A percentile compares a stretch with the other conserved stretches of the same genome.
These are phyloP conservation scores for Aeschynomene evenia DNA, from an alignment of 306 rosid species.

Conservation along the genomic window DNA sequence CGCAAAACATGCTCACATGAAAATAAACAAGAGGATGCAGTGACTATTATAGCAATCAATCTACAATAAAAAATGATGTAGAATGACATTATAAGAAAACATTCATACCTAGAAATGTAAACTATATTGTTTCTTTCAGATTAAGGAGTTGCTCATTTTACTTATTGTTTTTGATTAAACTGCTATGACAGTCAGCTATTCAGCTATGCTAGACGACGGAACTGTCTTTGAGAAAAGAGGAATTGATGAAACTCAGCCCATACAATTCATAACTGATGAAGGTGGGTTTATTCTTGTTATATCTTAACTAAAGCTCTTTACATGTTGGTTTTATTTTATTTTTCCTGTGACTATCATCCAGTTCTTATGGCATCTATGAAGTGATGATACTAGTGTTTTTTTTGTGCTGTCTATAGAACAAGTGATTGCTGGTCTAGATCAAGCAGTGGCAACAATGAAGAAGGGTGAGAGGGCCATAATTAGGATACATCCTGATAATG, in stretches of 20 bases:
- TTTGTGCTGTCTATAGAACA: constrained; percentile 47
- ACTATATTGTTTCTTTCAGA: not conserved
- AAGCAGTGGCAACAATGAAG: constrained; percentile 66
- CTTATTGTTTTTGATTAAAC: constrained; percentile 19
- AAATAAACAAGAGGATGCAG: not conserved
- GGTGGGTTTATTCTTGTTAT: constrained; percentile 40
- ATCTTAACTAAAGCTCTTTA: not conserved
- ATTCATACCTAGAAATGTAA: not conserved
- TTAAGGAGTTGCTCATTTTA: not conserved
- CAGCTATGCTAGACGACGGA: constrained; percentile 66
- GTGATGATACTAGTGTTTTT: constrained; percentile 13
- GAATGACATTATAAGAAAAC: not conserved
- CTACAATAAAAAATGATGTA: not conserved
- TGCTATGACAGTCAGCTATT: constrained; percentile 48
- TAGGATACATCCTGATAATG: constrained; percentile 65
- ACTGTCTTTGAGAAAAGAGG: constrained; percentile 67
- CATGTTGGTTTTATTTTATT: not conserved
- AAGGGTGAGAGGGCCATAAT: constrained; percentile 63
- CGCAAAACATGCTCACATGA: not conserved
- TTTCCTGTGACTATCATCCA: not conserved
- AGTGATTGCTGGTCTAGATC: constrained; percentile 66
- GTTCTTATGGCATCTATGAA: constrained; percentile 4
- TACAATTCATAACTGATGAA: constrained; percentile 65
- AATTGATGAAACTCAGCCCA: constrained; percentile 47
- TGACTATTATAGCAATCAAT: not conserved